Base-by-base conservation (phyloP, 2,329 filamentous ascomycete genomes). In the Diaporthe ilicicola region DNA sequence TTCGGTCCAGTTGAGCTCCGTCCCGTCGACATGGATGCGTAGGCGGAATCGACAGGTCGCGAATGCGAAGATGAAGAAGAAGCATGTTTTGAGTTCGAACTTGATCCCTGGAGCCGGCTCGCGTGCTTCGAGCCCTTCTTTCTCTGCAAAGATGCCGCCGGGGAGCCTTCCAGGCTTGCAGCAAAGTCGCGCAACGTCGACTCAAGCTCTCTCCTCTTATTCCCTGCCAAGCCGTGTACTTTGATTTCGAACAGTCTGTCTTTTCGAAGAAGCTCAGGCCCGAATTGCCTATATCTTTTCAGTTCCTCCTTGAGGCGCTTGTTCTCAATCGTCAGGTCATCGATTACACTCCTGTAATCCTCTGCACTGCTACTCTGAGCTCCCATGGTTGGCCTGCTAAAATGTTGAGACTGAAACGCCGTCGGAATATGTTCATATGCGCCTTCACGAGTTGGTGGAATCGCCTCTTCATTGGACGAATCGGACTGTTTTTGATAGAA, bases 161-260 rank as follows among this genome's bases (percentile, higher is more conserved):
- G 80, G 0, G 86, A 87, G 12, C 80, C 84, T 27, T 90, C 87
- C 4, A 95, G 84, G 32, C 84, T 88, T 1, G 89, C 86, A 1
- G 91, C 90, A 74, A 95, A 95, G 61, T 91, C 89, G 68, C 90
- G 88, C 12, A 97, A 81, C 0, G 91, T 90, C 8, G 91, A 88
- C 77, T 97, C 93, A 24, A 97, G 80, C 74, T 96, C 93, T 70
- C 90, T 86, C 80, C 92, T 94, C 82, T 94, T 95, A 62, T 89
- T 86, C 56, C 89, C 86, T 0, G 92, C 88, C 50, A 97, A 80
- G 0, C 91, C 90, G 75, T 96, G 93, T 37, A 95, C 88, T 75
- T 93, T 92, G 72, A 97, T 90, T 78, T 97, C 94, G 75, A 97
- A 95, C 0, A 97, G 81, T 77, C 93, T 94, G 37, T 97, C 93